phyloP scores from a whole-genome alignment of 1,284 basidiomycete genomes.

The Austropuccinia psidii region DNA sequence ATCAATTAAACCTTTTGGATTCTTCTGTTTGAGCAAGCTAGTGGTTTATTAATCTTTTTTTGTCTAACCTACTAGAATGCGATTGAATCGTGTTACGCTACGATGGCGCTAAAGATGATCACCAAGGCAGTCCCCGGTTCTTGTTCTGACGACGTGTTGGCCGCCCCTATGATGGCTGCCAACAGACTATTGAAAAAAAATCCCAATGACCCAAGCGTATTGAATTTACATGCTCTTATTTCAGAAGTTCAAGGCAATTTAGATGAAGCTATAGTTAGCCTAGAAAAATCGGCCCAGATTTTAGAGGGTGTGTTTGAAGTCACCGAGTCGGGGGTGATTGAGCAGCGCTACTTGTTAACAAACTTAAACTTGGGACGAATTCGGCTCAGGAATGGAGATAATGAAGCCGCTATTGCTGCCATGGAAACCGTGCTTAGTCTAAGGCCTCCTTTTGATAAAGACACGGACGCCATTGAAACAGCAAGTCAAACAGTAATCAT shows the following conservation, averaged over 20 bases:
- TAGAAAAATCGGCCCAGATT: slow-evolving; percentile 61
- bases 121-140: background rate
- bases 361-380: slow-evolving; percentile 75
- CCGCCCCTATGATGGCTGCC: slow-evolving; percentile 24
- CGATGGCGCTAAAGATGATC: slow-evolving; percentile 4
- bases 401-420: slow-evolving; percentile 59
- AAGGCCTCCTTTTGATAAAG: slow-evolving; percentile 50
- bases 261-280: slow-evolving; percentile 57
- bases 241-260: slow-evolving; percentile 73
- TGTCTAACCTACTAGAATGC: background rate
- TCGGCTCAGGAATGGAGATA: slow-evolving; percentile 58
- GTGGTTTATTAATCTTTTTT: background rate
- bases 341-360: slow-evolving; percentile 71
- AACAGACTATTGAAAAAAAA: slow-evolving; percentile 25
- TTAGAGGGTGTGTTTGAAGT: slow-evolving; percentile 83
- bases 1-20: background rate
- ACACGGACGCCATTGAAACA: slow-evolving; percentile 41
- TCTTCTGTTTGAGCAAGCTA: background rate
- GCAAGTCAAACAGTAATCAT: slow-evolving; percentile 48
- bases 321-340: slow-evolving; percentile 66
- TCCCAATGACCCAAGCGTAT: slow-evolving; percentile 20
- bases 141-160: background rate
- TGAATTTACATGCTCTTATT: slow-evolving; percentile 77
- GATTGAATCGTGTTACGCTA: slow-evolving; percentile 29
- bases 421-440: slow-evolving; percentile 66